Conservation (phyloP, 805 yeast genomes). For the Suhomyces faveliae region DNA sequence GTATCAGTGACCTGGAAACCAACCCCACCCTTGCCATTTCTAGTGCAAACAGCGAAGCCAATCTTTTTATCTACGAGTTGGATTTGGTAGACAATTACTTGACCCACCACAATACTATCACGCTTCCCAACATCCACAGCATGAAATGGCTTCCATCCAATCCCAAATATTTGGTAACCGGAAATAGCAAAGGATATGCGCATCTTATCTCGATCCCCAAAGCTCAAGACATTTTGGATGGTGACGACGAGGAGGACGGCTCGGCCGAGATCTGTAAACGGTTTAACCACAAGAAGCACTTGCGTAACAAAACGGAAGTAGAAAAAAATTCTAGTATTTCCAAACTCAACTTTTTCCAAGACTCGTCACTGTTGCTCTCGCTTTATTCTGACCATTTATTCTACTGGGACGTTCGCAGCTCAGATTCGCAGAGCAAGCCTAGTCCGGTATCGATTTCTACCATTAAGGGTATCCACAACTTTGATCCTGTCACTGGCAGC, state of each 20-base stretch:
- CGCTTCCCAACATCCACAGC: slow-evolving; percentile 54
- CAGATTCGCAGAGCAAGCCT: slow-evolving; percentile 38
- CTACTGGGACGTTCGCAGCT: slow-evolving; percentile 70
- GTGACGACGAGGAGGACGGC: slow-evolving; percentile 29
- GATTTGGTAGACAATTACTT: slow-evolving; percentile 39
- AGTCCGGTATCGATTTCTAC: slow-evolving; percentile 55
- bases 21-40: slow-evolving; percentile 52
- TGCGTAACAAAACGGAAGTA: slow-evolving; percentile 33
- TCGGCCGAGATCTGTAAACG: slow-evolving; percentile 75
- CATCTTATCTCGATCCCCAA: slow-evolving; percentile 71
- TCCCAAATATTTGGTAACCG: slow-evolving; percentile 54
- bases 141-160: slow-evolving; percentile 50
- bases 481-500: slow-evolving; percentile 45
- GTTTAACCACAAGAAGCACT: slow-evolving; percentile 73
- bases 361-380: slow-evolving; percentile 52
- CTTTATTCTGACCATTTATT: slow-evolving; percentile 69
- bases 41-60: slow-evolving; percentile 44
- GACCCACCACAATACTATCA: slow-evolving; percentile 58
- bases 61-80: slow-evolving; percentile 52
- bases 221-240: slow-evolving; percentile 24
- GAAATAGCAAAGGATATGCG: slow-evolving; percentile 73
- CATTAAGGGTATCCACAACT: slow-evolving; percentile 48
- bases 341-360: slow-evolving; percentile 24
- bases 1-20: slow-evolving; percentile 17
- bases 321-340: slow-evolving; percentile 25